Conservation (phyloP, 148 eudicot genomes). For the Diospyros kaki region DNA sequence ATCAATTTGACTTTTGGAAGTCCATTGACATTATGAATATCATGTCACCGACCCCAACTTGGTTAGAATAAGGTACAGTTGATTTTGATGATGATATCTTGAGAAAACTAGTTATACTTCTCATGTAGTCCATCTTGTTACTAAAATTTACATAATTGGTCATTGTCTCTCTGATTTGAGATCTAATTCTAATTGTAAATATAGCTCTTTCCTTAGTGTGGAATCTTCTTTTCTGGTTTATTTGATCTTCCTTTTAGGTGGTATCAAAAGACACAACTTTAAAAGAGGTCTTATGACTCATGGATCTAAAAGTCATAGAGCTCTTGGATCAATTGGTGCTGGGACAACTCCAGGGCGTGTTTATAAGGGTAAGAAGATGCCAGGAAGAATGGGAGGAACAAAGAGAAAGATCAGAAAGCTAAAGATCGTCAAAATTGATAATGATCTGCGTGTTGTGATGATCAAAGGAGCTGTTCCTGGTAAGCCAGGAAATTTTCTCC, state of each 20-base stretch:
- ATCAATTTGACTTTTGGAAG: too few species aligned
- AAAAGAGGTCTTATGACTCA: constrained; percentile 95
- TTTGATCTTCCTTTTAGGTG: constrained; percentile 49
- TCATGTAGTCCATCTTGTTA: too few species aligned
- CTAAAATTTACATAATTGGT: background rate
- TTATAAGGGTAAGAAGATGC: constrained; percentile 94
- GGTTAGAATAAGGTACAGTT: too few species aligned
- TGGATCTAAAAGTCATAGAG: constrained; percentile 94
- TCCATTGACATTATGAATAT: too few species aligned
- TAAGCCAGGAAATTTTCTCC: constrained; percentile 92
- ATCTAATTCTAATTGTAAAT: background rate
- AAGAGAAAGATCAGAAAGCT: constrained; percentile 76
- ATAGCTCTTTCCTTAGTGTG: background rate
- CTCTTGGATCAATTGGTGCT: constrained; percentile 92
- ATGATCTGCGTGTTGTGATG: constrained; percentile 73
- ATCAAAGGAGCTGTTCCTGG: constrained; percentile 96
- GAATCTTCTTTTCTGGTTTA: background rate
- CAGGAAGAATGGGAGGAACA: constrained; percentile 98
- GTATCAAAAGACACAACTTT: constrained; percentile 90
- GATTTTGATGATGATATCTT: too few species aligned
- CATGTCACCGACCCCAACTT: too few species aligned
- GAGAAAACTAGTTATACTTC: too few species aligned
- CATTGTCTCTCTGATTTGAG: background rate
- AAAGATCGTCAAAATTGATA: constrained; percentile 80
- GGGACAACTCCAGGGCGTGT: constrained; percentile 98